Conservation (phyloP, 768 basidiomycete species). For the Rhodotorula graminis region DNA sequence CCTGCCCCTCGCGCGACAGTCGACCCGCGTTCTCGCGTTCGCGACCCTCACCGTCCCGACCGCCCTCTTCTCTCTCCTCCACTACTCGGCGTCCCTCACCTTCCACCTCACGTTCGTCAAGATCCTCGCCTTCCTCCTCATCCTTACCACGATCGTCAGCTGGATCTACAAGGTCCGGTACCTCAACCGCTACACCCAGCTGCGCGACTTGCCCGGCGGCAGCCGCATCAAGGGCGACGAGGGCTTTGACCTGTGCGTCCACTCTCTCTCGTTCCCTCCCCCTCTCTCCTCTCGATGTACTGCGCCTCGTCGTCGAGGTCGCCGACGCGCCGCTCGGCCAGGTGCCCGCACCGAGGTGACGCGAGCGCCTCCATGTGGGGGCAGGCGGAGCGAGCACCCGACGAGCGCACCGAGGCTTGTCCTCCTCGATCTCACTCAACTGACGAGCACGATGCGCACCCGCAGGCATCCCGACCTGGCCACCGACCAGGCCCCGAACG, state of each 20-base stretch:
- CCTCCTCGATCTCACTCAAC: no score
- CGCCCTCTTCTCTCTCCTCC: neutral
- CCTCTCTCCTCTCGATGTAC: no score
- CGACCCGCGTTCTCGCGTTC: neutral
- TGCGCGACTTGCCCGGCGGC: conserved; percentile 46
- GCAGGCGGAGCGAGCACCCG: no score
- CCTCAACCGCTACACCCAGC: conserved; percentile 49
- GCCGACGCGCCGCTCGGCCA: no score
- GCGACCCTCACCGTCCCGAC: conserved; percentile 4
- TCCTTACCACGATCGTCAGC: conserved; percentile 67
- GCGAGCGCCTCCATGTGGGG: no score
- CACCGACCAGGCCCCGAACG: conserved; percentile 56
- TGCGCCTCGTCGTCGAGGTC: no score
- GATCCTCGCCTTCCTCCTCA: conserved; percentile 68
- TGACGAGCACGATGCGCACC: no score
- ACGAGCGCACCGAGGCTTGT: conserved; percentile 46
- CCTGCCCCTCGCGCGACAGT: neutral
- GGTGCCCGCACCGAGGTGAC: no score
- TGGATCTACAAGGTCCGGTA: conserved; percentile 62
- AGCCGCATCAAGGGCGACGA: conserved; percentile 35
- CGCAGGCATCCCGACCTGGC: conserved; percentile 77
- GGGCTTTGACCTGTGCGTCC: conserved; percentile 50
- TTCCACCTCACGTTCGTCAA: conserved; percentile 83
- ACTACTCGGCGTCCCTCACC: conserved; percentile 41
- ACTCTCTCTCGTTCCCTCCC: conserved; percentile 55